These are phyloP conservation scores for Pythium guiyangense DNA, from an alignment of 352 stramenopile species.

Conservation along the genomic window DNA sequence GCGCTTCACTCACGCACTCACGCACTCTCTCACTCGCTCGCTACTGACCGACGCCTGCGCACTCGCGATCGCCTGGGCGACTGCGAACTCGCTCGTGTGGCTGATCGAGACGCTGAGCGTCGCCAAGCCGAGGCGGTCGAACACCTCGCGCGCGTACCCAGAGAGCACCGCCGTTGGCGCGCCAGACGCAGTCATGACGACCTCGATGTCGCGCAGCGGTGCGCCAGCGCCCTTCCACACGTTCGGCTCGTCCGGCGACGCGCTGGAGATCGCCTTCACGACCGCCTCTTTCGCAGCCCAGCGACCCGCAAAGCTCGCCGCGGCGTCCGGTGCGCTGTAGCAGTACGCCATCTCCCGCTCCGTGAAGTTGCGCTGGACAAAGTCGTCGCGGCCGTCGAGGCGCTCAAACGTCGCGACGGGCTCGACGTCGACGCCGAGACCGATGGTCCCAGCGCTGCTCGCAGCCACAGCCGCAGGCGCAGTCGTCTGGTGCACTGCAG, in stretches of 20 bases:
- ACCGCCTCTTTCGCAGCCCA: slow-evolving; percentile 89
- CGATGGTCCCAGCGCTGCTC: slow-evolving; percentile 33
- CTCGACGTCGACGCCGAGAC: slow-evolving; percentile 78
- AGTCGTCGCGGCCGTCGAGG: slow-evolving; percentile 68
- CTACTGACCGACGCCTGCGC: slow-evolving; percentile 24
- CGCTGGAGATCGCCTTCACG: too few relatives aligned
- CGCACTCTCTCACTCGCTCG: too few relatives aligned
- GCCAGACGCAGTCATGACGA: too few relatives aligned
- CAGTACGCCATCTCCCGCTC: slow-evolving; percentile 85
- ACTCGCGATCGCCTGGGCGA: slow-evolving; percentile 76
- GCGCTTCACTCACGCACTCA: too few relatives aligned
- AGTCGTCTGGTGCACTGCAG: slow-evolving; percentile 49
- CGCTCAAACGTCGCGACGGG: slow-evolving; percentile 80
- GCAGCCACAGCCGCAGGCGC: slow-evolving; percentile 32
- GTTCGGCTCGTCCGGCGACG: too few relatives aligned
- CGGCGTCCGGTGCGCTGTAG: slow-evolving; percentile 63
- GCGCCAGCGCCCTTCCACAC: too few relatives aligned
- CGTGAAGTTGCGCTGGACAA: slow-evolving; percentile 87
- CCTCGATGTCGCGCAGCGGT: too few relatives aligned
- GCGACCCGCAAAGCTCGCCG: slow-evolving; percentile 79
- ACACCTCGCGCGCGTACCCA: too few relatives aligned
- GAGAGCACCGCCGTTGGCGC: too few relatives aligned
- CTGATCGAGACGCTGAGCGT: slow-evolving; percentile 88
- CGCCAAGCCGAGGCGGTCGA: too few relatives aligned
- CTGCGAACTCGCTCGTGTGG: slow-evolving; percentile 85